phyloP scores from a whole-genome alignment of 2,329 filamentous ascomycete species.

The Leptographium radiaticola region DNA sequence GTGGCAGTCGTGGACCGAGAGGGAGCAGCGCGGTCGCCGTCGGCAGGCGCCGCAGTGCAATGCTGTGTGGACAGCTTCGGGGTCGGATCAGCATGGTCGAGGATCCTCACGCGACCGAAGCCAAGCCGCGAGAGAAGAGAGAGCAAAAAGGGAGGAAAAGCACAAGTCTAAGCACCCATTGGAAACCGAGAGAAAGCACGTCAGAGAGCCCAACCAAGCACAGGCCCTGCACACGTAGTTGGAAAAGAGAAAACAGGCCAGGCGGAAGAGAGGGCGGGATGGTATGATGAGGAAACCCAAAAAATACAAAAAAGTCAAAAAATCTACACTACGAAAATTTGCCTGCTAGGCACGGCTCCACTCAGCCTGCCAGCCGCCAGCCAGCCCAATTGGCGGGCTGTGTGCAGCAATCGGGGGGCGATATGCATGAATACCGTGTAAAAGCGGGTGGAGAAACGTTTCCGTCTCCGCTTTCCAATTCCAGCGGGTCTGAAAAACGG shows the following conservation, averaged over 20 bases:
- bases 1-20: background rate
- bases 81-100: slow-evolving; percentile 20
- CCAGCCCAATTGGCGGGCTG: too few species aligned
- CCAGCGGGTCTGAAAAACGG: background rate
- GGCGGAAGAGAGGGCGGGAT: background rate
- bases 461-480: background rate
- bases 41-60: slow-evolving; percentile 16
- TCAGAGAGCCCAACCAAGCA: background rate
- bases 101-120: slow-evolving; percentile 8
- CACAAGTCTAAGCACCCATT: background rate
- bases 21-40: slow-evolving; percentile 1
- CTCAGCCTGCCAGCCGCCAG: too few species aligned
- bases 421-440: too few species aligned
- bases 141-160: background rate
- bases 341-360: background rate
- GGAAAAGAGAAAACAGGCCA: too few species aligned
- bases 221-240: background rate
- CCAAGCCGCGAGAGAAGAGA: background rate
- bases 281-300: background rate
- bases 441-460: too few species aligned
- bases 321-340: background rate
- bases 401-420: too few species aligned
- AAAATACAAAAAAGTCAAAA: background rate
- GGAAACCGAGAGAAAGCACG: background rate
- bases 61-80: slow-evolving; percentile 14